Evolutionary conservation across 139 green algal species (phyloP).

Genomic region (Deuterostichococcus epilithicus): DNA sequence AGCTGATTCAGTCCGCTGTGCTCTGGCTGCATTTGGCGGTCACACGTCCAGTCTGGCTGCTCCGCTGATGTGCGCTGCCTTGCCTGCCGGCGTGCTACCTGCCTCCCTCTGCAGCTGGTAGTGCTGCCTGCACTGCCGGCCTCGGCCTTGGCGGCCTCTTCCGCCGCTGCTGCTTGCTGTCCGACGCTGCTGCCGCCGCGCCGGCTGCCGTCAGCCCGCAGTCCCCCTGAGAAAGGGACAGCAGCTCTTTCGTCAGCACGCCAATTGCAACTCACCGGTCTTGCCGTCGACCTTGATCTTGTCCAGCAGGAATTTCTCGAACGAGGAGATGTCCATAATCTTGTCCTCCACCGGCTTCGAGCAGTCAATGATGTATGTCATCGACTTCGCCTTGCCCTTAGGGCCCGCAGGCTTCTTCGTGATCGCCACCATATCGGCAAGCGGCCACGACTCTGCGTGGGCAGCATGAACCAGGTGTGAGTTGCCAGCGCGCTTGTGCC

Average conservation of each 20-base stretch:
- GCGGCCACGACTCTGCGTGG: background rate
- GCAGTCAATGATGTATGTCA: slow-evolving; percentile 88
- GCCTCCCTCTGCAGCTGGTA: too few relatives aligned
- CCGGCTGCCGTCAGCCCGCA: background rate
- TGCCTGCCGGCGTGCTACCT: too few relatives aligned
- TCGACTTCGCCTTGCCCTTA: slow-evolving; percentile 72
- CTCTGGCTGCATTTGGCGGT: too few relatives aligned
- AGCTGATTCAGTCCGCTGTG: too few relatives aligned
- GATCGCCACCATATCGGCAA: slow-evolving; percentile 2
- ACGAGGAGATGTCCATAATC: slow-evolving; percentile 92
- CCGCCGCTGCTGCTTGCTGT: background rate
- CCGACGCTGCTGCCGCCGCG: background rate
- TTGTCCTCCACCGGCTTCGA: slow-evolving; percentile 87
- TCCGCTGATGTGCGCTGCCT: too few relatives aligned
- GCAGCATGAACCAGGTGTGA: background rate
- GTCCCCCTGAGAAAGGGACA: too few relatives aligned
- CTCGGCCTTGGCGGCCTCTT: too few relatives aligned
- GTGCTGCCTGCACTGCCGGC: too few relatives aligned
- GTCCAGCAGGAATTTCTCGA: slow-evolving; percentile 98
- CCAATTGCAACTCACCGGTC: slow-evolving; percentile 43
- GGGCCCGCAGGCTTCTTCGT: slow-evolving; percentile 22
- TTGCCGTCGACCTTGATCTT: slow-evolving; percentile 96
- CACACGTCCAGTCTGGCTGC: too few relatives aligned
- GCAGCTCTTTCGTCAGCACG: background rate
- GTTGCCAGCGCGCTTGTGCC: background rate